Conservation (phyloP, 2,329 filamentous ascomycete genomes). For the Penicillium sp. region DNA sequence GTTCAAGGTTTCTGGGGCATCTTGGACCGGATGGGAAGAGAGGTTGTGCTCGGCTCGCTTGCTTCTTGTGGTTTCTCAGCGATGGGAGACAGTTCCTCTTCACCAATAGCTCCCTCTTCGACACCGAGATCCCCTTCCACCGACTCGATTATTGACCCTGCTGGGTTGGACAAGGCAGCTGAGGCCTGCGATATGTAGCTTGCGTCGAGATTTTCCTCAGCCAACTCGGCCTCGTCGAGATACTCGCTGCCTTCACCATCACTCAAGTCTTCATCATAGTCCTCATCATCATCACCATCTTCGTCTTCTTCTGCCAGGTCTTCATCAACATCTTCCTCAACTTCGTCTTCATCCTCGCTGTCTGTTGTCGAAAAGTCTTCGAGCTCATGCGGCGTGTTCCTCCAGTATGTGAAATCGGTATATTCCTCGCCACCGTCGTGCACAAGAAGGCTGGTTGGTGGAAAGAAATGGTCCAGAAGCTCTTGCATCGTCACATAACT, state of each 20-base stretch:
- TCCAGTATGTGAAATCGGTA: conserved; percentile 97
- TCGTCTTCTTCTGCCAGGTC: conserved; percentile 44
- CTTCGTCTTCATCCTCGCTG: conserved; percentile 52
- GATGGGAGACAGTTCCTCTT: conserved; percentile 22
- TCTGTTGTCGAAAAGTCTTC: conserved; percentile 88
- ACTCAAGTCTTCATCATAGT: conserved; percentile 42
- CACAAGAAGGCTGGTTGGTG: conserved; percentile 80
- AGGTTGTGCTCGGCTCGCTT: conserved; percentile 6
- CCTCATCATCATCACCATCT: conserved; percentile 48
- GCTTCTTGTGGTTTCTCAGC: conserved; percentile 8
- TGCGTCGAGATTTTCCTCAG: conserved; percentile 31
- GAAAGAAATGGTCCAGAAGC: conserved; percentile 97
- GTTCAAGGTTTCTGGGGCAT: conserved; percentile 13
- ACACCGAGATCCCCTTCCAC: conserved; percentile 42
- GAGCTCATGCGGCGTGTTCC: conserved; percentile 76
- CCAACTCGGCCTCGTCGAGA: conserved; percentile 51
- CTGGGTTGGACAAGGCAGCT: conserved; percentile 48
- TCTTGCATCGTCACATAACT: conserved; percentile 97
- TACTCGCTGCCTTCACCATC: conserved; percentile 54
- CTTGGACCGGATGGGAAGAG: conserved; percentile 23
- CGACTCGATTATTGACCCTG: conserved; percentile 41
- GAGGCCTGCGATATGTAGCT: conserved; percentile 37
- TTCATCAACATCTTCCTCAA: conserved; percentile 53
- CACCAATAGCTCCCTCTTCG: conserved; percentile 20
- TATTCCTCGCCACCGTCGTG: conserved; percentile 89